Base-by-base conservation (phyloP, 805 yeast species). In the Sugiyamaella floridensis region DNA sequence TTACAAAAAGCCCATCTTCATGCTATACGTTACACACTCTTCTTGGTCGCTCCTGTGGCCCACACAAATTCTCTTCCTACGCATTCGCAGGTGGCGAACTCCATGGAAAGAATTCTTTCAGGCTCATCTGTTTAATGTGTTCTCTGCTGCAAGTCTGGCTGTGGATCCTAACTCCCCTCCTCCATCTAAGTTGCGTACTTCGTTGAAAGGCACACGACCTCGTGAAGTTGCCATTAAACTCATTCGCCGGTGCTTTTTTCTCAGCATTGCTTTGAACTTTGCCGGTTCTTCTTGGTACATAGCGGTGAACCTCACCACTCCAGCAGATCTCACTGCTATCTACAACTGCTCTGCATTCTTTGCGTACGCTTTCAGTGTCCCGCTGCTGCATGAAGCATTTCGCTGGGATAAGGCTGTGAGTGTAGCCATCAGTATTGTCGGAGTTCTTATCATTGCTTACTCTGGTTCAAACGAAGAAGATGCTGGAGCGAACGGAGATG, bases 291-390 rank as follows among this genome's bases (percentile, higher is more conserved):
- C 95, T 1, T 88, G 96, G 96, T 89, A 87, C 64, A 77, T 86
- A 15, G 85, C 96, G 10, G 86, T 89, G 81, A 75, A 82, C 29
- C 69, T 86, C 63, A 82, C 95, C 0, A 85, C 89, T 28, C 88
- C 95, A 0, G 76, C 88, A 2, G 96, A 89, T 62, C 85, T 89
- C 40, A 89, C 96, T 1, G 96, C 96, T 2, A 88, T 88, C 55
- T 89, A 88, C 70, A 88, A 89, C 70, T 87, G 93, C 65, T 83
- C 92, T 14, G 95, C 96, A 0, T 89, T 89, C 66, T 84, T 90
- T 3, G 96, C 96, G 0, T 83, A 89, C 63, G 78, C 86, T 14
- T 88, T 89, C 68, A 88, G 95, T 2, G 82, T 89, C 26, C 86
- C 89, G 0, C 67, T 89, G 18, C 71, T 89, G 48, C 71, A 78